Base-by-base conservation (phyloP, 2,329 filamentous ascomycete species). In the Boeremia exigua region DNA sequence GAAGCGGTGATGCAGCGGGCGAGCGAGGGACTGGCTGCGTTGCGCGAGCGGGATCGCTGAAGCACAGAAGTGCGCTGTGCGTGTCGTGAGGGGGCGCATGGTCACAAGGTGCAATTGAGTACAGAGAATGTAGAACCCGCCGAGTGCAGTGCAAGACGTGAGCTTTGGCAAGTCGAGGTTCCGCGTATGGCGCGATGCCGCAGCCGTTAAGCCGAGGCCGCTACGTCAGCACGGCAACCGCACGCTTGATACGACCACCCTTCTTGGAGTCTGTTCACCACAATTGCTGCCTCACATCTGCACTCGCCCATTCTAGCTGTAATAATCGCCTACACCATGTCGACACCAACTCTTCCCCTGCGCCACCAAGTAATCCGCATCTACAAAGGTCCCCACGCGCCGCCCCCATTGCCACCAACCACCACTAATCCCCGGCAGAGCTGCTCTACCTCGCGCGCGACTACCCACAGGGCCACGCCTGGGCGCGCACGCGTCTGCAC, bases 381-480 rank as follows among this genome's bases (percentile, higher is more conserved):
- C 56, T 97, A 96, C 80, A 97, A 96, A 86, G 90, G 92, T 91
- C 71, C 12, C 60, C 11, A 7, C 34, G 6, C 2, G 19, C 19
- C 19, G 19, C 19, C 2, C 19, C 19, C 19, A 23, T 23, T 23
- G 19, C 19, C 19, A 23, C 19, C 19, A 23, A 23, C 19, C 19
- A 23, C 19, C 19, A 23, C 19, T 23, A 23, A 23, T 5, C 19
- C 19, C 19, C 19, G 19, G 3, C 38, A 96, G 92, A 96, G 69
- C 85, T 97, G 10, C 83, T 99, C 38, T 87, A 89, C 68, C 82
- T 98, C 12, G 92, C 94, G 30, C 86, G 88, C 52, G 89, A 94
- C 55, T 98, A 98, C 69, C 94, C 95, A 1, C 81, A 90, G 14
- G 95, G 95, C 42, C 96, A 86, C 78, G 78, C 81, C 28, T 97